These are phyloP conservation scores for Tetrapisispora taiwanensis DNA, from an alignment of 805 yeast species.

Conservation along the genomic window DNA sequence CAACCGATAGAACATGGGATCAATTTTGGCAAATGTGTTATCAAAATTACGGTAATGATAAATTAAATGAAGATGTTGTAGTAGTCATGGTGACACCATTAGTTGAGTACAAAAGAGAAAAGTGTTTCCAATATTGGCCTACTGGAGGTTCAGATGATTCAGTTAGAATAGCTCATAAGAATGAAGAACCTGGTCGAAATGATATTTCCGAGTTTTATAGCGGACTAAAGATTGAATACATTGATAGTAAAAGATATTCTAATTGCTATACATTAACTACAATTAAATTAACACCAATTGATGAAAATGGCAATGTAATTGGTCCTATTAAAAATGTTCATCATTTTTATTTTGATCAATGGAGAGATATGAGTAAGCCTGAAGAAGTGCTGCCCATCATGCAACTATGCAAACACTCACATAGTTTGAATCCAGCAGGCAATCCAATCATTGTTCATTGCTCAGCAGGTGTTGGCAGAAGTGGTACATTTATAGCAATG, in stretches of 20 bases:
- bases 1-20: slow-evolving; percentile 56
- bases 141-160: slow-evolving; percentile 9
- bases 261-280: slow-evolving; percentile 21
- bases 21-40: slow-evolving; percentile 88
- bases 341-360: slow-evolving; percentile 65
- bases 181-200: slow-evolving; percentile 19
- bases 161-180: slow-evolving; percentile 5
- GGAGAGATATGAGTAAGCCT: slow-evolving; percentile 79
- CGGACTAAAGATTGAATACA: slow-evolving; percentile 15
- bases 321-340: slow-evolving; percentile 35
- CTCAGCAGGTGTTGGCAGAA: slow-evolving; percentile 95
- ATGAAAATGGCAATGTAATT: slow-evolving; percentile 16
- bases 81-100: slow-evolving; percentile 71
- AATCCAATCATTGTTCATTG: slow-evolving; percentile 74
- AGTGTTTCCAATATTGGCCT: slow-evolving; percentile 79
- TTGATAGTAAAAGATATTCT: slow-evolving; percentile 11
- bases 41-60: slow-evolving; percentile 36
- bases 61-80: slow-evolving; percentile 45
- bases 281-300: slow-evolving; percentile 13
- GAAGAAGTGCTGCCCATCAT: slow-evolving; percentile 29
- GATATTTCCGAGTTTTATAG: slow-evolving; percentile 16
- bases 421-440: slow-evolving; percentile 18
- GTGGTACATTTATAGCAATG: slow-evolving; percentile 74
- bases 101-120: slow-evolving; percentile 55
- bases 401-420: slow-evolving; percentile 23